Conservation (phyloP, 2,329 filamentous ascomycete species). For the Sporothrix mexicana region DNA sequence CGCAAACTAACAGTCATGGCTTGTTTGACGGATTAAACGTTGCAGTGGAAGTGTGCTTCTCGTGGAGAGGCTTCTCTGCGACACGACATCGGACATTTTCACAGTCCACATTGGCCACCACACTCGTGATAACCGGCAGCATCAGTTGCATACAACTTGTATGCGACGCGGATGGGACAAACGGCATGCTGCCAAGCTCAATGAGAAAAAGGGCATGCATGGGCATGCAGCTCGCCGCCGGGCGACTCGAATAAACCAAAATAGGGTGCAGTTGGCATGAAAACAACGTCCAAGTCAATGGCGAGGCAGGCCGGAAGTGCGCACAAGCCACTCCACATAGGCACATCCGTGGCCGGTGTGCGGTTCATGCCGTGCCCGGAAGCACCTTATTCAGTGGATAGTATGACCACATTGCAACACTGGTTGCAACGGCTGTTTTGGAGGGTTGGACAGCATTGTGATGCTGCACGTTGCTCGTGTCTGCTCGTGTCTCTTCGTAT, state of each 20-base stretch:
- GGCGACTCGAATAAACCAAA: background rate
- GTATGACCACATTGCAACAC: too few species aligned
- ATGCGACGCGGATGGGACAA: background rate
- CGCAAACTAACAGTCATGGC: too few species aligned
- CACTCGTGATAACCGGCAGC: background rate
- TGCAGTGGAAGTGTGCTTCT: too few species aligned
- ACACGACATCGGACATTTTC: background rate
- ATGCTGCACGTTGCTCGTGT: background rate
- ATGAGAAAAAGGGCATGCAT: too few species aligned
- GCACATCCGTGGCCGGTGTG: background rate
- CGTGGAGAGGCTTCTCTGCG: too few species aligned
- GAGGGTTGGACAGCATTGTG: background rate
- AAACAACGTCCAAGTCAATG: background rate
- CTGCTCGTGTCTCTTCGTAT: slow-evolving; percentile 1
- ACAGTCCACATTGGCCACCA: background rate
- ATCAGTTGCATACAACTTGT: background rate
- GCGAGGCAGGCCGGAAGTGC: too few species aligned
- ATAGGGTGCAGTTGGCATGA: background rate
- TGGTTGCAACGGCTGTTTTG: background rate
- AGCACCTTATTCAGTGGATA: background rate
- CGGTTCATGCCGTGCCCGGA: background rate
- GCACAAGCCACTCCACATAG: too few species aligned
- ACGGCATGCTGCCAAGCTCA: background rate
- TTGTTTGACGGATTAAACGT: too few species aligned
- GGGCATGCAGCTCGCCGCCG: background rate